These are phyloP conservation scores for Epichloe gansuensis DNA, from an alignment of 2,329 filamentous ascomycete species.

Conservation along the genomic window DNA sequence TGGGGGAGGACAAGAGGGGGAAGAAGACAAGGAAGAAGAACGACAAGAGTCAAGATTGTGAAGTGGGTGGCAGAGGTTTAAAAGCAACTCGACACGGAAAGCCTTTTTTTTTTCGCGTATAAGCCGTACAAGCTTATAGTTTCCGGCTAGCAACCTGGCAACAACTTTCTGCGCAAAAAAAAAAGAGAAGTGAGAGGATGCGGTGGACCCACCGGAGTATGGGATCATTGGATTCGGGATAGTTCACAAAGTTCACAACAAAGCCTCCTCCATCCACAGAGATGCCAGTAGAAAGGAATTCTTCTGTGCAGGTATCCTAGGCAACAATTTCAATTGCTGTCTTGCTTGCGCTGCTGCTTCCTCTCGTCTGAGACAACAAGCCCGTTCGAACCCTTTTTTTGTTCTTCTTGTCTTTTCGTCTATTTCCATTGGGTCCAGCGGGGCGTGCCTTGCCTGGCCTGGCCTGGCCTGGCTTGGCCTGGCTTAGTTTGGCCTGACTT, in stretches of 20 bases:
- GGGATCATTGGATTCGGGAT: no score
- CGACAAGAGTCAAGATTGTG: not conserved
- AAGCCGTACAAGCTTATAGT: not conserved
- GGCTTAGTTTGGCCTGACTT: no score
- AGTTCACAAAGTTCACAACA: not conserved
- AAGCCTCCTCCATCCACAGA: no score
- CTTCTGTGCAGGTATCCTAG: not conserved
- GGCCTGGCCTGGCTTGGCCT: not conserved
- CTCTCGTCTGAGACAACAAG: slow-evolving; percentile 1
- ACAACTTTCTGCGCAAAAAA: not conserved
- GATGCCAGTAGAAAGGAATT: not conserved
- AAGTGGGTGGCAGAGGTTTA: not conserved
- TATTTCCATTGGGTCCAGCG: not conserved
- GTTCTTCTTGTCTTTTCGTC: not conserved
- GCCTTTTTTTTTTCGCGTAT: not conserved
- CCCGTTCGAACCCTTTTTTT: not conserved
- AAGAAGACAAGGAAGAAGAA: not conserved
- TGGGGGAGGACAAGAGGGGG: not conserved
- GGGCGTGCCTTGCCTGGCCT: not conserved
- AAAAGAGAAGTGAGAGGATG: not conserved
- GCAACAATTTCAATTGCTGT: not conserved
- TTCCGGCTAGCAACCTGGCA: not conserved
- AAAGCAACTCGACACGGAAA: not conserved
- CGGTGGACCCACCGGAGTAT: not conserved
- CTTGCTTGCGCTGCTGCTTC: not conserved